A percentile compares a stretch with the other conserved stretches of the same genome.
phyloP scores from a whole-genome alignment of 2,329 filamentous ascomycete species.

The Alternaria sp. region DNA sequence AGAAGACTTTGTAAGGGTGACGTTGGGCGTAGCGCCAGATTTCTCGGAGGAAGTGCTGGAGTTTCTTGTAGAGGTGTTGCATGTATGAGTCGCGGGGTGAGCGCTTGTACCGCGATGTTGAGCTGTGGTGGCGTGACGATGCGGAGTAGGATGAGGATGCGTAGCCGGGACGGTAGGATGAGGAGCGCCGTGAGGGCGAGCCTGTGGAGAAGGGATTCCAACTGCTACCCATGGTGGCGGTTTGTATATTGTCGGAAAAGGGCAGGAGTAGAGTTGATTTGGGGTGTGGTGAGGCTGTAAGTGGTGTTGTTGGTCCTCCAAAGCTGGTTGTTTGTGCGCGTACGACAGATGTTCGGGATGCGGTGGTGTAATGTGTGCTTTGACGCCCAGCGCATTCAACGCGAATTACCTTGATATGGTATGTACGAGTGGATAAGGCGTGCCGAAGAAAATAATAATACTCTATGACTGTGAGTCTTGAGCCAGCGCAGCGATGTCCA shows the following conservation, averaged over 20 bases:
- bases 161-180: conserved; percentile 43
- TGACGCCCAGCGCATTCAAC: conserved; percentile 31
- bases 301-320: conserved; percentile 5
- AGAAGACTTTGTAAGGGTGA: conserved; percentile 88
- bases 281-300: conserved; percentile 17
- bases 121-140: conserved; percentile 56
- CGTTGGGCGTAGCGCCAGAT: conserved; percentile 81
- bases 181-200: conserved; percentile 30
- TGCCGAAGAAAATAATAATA: not conserved
- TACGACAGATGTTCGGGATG: conserved; percentile 23
- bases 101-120: conserved; percentile 78
- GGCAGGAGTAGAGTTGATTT: conserved; percentile 24
- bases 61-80: conserved; percentile 73
- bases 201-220: conserved; percentile 48
- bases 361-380: conserved; percentile 27
- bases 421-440: conserved; percentile 1
- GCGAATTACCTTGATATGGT: conserved; percentile 1
- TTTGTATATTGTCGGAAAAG: not conserved
- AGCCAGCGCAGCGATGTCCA: conserved; percentile 5
- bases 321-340: conserved; percentile 17
- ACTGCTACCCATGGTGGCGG: conserved; percentile 40
- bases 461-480: conserved; percentile 7
- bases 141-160: conserved; percentile 43
- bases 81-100: conserved; percentile 80
- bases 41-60: conserved; percentile 81